phyloP scores from a whole-genome alignment of 2,329 filamentous ascomycete species.

The Calonectria honghensis region DNA sequence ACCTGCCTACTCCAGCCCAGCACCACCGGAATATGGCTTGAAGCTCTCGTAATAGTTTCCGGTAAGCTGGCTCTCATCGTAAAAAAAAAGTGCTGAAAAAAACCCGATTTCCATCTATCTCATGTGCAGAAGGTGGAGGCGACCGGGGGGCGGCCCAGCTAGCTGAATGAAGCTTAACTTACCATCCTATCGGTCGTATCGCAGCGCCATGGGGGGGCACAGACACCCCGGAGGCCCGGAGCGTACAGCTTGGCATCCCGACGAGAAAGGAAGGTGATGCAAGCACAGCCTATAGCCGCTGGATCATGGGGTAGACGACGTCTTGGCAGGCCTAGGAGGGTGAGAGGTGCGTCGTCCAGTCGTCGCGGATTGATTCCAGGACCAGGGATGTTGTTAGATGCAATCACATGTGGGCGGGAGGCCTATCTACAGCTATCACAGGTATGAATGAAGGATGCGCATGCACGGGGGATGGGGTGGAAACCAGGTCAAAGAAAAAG shows the following conservation, averaged over 20 bases:
- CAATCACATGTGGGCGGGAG: constrained; percentile 31
- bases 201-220: constrained; percentile 6
- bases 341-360: not conserved
- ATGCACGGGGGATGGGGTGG: no score
- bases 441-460: no score
- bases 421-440: not conserved
- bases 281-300: not conserved
- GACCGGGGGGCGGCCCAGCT: not conserved
- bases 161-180: constrained; percentile 12
- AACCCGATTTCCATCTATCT: constrained; percentile 23
- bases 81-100: not conserved
- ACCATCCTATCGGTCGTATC: constrained; percentile 24
- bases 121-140: constrained; percentile 29
- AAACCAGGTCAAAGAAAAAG: no score
- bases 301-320: constrained; percentile 26
- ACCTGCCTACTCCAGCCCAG: constrained; percentile 29
- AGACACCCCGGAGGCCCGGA: constrained; percentile 24
- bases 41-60: constrained; percentile 23
- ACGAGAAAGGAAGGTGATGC: constrained; percentile 36
- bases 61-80: constrained; percentile 5
- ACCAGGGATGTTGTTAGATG: not conserved
- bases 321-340: constrained; percentile 25
- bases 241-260: constrained; percentile 22
- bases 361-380: not conserved
- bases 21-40: constrained; percentile 7